Base-by-base conservation (phyloP, 2,329 filamentous ascomycete species). In the Cercospora citrullina region DNA sequence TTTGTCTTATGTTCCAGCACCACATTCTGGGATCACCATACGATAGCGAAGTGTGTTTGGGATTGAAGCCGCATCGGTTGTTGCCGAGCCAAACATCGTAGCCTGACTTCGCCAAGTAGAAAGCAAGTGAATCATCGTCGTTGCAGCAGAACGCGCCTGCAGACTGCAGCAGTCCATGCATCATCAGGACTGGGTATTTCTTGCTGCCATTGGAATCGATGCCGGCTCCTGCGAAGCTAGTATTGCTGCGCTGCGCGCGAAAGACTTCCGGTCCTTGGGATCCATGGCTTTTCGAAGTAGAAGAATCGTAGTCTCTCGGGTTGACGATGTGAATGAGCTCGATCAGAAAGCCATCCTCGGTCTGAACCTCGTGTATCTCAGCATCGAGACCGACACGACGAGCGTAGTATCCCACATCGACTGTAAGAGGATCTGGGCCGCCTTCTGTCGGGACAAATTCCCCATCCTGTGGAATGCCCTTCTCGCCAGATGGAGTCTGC, bases 71-170 rank as follows among this genome's bases (percentile, higher is more conserved):
- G 76, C 93, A 96, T 21, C 94, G 87, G 77, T 97, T 97, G 80
- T 97, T 96, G 4, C 94, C 94, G 16, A 97, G 84, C 94, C 94
- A 98, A 45, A 98, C 92, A 78, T 98, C 94, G 79, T 93, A 97
- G 1, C 94, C 94, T 0, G 91, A 89, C 80, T 97, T 97, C 79
- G 91, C 93, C 7, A 98, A 88, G 81, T 90, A 96, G 80, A 97
- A 97, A 0, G 94, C 94, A 7, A 97, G 85, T 28, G 91, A 94
- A 72, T 93, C 89, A 70, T 97, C 93, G 75, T 97, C 94, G 77
- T 94, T 96, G 71, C 90, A 89, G 79, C 93, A 97, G 77, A 93
- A 97, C 0, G 94, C 91, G 4, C 94, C 94, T 0, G 92, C 87
- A 63, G 90, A 94, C 80, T 98, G 94, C 6, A 98, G 82, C 2